Evolutionary conservation across 176 grass and related monocot species (phyloP).

Genomic region (Hsuehochloa calcarea): DNA sequence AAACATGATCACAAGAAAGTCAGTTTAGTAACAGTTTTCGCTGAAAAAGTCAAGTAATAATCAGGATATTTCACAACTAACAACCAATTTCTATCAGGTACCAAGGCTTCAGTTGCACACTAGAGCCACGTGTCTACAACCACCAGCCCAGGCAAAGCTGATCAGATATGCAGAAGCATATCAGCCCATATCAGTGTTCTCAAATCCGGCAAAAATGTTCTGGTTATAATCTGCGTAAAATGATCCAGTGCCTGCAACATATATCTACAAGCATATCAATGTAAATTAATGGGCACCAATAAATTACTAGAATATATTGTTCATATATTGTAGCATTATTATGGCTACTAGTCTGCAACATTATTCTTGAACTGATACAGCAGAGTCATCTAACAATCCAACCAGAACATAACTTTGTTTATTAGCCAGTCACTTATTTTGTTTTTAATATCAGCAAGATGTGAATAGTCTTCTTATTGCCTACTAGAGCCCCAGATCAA

Average conservation of each 20-base stretch:
- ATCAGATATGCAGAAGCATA: conserved; percentile 3
- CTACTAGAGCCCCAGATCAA: not conserved
- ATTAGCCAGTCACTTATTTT: conserved; percentile 19
- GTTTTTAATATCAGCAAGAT: conserved; percentile 4
- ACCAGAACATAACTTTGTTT: not conserved
- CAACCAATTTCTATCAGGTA: not conserved
- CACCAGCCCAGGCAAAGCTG: conserved; percentile 1
- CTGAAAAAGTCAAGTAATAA: not conserved
- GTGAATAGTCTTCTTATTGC: conserved; percentile 32
- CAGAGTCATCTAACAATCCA: conserved; percentile 2
- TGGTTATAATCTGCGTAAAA: not conserved
- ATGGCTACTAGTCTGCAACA: not conserved
- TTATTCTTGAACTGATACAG: conserved; percentile 5
- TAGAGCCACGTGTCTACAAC: conserved; percentile 28
- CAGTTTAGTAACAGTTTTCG: not conserved
- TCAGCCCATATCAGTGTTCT: not conserved
- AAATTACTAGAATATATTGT: not conserved
- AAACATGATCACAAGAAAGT: conserved; percentile 14
- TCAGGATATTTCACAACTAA: not conserved
- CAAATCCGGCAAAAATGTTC: not conserved
- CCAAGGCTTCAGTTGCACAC: conserved; percentile 29
- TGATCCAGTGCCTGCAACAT: not conserved
- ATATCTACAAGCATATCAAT: not conserved
- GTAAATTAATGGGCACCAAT: not conserved
- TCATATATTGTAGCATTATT: not conserved